Conservation (phyloP, 2,329 filamentous ascomycete genomes). For the Coniochaeta pulveracea region DNA sequence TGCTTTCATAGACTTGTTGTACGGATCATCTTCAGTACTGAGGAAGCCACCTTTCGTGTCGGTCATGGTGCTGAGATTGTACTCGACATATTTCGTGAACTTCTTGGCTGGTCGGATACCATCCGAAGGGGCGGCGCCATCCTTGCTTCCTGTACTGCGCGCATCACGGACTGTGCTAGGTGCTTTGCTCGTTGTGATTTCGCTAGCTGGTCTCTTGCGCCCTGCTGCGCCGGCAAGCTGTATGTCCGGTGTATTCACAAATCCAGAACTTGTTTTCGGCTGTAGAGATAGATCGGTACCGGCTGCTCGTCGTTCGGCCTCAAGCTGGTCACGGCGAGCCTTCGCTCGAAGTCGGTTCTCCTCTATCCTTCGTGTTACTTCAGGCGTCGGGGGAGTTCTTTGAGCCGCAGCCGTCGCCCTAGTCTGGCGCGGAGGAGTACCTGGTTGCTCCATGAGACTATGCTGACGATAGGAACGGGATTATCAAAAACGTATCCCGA, state of each 20-base stretch:
- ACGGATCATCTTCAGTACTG: slow-evolving; percentile 81
- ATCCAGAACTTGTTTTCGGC: slow-evolving; percentile 50
- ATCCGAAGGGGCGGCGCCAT: slow-evolving; percentile 23
- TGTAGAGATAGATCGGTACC: slow-evolving; percentile 17
- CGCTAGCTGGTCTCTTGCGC: slow-evolving; percentile 60
- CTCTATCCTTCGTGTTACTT: slow-evolving; percentile 49
- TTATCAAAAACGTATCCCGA: no score
- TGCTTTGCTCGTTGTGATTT: slow-evolving; percentile 42
- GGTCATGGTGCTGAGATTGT: slow-evolving; percentile 95
- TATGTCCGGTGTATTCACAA: slow-evolving; percentile 58
- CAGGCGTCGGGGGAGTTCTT: slow-evolving; percentile 39
- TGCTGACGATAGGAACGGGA: no score
- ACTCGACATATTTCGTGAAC: slow-evolving; percentile 91
- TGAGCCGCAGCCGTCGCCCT: slow-evolving; percentile 3
- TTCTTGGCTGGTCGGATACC: slow-evolving; percentile 63
- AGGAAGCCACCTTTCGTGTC: slow-evolving; percentile 96
- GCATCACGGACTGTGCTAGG: slow-evolving; percentile 60
- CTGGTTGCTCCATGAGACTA: slow-evolving; percentile 38
- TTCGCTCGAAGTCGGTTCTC: slow-evolving; percentile 81
- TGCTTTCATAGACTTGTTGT: slow-evolving; percentile 60
- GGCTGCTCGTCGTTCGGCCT: slow-evolving; percentile 46
- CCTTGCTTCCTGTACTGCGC: slow-evolving; percentile 26
- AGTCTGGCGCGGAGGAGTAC: slow-evolving; percentile 29
- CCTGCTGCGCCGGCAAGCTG: slow-evolving; percentile 38
- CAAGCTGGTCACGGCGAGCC: slow-evolving; percentile 64